Evolutionary conservation across 345 rosid genomes (phyloP), one percentile per base, ranked within the genome.

Genomic region (Cardamine chenopodiifolia): DNA sequence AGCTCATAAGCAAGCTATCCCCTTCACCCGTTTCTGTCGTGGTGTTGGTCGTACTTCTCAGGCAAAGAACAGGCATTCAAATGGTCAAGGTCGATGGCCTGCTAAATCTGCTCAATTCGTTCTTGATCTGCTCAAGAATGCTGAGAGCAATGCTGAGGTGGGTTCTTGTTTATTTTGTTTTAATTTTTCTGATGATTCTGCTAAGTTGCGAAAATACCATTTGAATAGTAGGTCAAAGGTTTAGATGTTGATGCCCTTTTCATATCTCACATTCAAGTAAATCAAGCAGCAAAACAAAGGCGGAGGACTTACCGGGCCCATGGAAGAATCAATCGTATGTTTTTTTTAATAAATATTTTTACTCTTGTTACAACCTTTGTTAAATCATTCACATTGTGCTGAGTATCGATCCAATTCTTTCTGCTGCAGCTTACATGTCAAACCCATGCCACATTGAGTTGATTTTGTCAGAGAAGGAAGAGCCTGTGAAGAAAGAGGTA

Each of bases 21-120:
- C 99, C n/a, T 96, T 96, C 89, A 79, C 94, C 26, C 93, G 98
- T 5, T 96, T 87, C 79, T 96, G 98, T 48, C 44, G 98, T 64
- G 99, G 98, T 50, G 97, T 96, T 28, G 99, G 98, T 12, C 91
- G 98, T 26, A 96, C 99, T 74, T 98, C 99, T 64, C 99, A 96
- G 83, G 99, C 98, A 7, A 96, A 96, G 86, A 92, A 88, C 83
- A 86, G 98, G 80, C 99, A 92, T 66, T 86, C 97, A 0, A 95
- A 95, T 32, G 99, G 99, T 7, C 98, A 95, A 78, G 99, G 98
- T 70, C 89, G 98, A 3, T 95, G 99, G 98, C 98, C 99, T 2
- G 91, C 81, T 0, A 95, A 95, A 72, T 95, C 99, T 68, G 97
- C 97, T 15, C 82, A 76, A 39, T 95, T 92, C 63, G 90, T 95